A percentile compares a stretch with the other conserved stretches of the same genome.
Conservation (phyloP, 768 basidiomycete species). For the Trametes meyenii region DNA sequence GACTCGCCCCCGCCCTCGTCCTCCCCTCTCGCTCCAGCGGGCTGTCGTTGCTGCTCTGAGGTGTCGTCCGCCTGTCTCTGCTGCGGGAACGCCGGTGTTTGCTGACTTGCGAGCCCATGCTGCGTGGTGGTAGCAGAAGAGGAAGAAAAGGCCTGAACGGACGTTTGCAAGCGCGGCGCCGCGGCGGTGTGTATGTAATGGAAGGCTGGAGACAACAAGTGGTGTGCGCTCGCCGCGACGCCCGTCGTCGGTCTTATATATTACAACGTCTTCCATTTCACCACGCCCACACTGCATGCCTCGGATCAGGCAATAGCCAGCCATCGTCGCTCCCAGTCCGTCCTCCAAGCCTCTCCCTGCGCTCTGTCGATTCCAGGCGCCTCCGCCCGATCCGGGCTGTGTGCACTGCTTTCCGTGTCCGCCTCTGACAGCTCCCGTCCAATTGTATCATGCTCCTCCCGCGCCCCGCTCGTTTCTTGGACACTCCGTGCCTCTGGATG, state of each 20-base stretch:
- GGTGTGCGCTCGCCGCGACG: background rate
- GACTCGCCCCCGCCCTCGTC: background rate
- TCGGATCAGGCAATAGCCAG: conserved; percentile 3
- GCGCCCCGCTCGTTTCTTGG: no score
- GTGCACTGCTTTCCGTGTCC: background rate
- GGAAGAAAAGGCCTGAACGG: background rate
- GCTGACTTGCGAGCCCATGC: conserved; percentile 12
- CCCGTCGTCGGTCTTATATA: conserved; percentile 5
- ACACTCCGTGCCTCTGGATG: no score
- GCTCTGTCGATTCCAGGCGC: background rate
- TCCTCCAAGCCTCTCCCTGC: background rate
- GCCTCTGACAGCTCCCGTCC: no score
- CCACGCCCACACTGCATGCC: conserved; percentile 14
- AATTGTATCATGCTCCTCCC: no score
- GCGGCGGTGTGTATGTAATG: background rate
- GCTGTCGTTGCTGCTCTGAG: background rate
- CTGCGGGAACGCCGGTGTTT: conserved; percentile 2
- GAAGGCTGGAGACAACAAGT: background rate
- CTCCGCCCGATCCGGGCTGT: background rate
- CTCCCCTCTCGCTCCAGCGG: background rate
- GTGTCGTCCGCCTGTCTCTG: background rate
- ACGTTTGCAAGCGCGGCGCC: background rate
- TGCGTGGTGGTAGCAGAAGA: background rate
- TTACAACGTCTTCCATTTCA: conserved; percentile 8
- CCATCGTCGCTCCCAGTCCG: background rate